phyloP scores from a whole-genome alignment of 305 asterid genomes.

The Solanum aculeatissimum region DNA sequence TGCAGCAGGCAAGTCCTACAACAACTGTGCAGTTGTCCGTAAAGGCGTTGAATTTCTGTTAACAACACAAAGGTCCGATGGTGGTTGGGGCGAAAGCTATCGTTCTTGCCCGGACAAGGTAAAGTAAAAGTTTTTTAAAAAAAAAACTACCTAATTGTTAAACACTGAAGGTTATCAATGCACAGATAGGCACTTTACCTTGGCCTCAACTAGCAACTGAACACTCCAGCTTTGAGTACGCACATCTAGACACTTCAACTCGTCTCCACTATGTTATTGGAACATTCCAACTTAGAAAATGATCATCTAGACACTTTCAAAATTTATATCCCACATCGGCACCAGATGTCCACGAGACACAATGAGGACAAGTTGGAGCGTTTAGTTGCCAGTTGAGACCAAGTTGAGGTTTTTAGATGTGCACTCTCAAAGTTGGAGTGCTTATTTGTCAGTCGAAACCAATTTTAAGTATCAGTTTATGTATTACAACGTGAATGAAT shows the following conservation, averaged over 20 bases:
- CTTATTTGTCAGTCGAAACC: too few species aligned
- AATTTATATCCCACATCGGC: too few species aligned
- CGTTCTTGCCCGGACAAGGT: constrained; percentile 86
- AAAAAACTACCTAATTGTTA: background rate
- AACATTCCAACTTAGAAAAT: background rate
- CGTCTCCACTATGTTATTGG: background rate
- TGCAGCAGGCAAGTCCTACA: constrained; percentile 52
- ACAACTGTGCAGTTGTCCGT: constrained; percentile 45
- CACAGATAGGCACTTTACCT: background rate
- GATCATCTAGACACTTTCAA: background rate
- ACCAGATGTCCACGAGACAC: too few species aligned
- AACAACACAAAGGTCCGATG: constrained; percentile 49
- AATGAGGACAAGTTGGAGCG: too few species aligned
- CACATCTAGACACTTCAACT: background rate
- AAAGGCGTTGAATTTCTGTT: constrained; percentile 60
- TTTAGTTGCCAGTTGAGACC: too few species aligned
- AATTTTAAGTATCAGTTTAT: too few species aligned
- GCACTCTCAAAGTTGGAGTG: too few species aligned
- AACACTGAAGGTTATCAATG: background rate
- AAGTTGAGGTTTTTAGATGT: too few species aligned
- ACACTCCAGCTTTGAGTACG: background rate
- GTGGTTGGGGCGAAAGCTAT: constrained; percentile 98
- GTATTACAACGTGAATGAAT: too few species aligned
- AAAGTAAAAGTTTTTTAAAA: background rate
- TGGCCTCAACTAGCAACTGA: background rate